Base-by-base conservation (phyloP, 306 rosid species). In the Citrullus colocynthis region DNA sequence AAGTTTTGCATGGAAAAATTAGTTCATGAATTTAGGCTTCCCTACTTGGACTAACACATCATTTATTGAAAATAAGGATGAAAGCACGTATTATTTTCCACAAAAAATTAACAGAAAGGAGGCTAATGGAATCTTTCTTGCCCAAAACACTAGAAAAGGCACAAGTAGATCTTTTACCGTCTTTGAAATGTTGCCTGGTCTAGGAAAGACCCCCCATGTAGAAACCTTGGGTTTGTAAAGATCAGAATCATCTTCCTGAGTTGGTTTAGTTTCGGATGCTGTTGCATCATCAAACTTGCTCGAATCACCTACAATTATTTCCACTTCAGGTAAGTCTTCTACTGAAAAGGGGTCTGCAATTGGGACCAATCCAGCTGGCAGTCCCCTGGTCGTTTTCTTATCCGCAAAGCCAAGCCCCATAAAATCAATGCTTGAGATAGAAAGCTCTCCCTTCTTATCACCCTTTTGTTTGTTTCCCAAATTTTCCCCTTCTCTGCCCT, bases 181-280 rank as follows among this genome's bases (percentile, higher is more conserved):
- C 84, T 88, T 91, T 6, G 98, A 94, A 80, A 94, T 94, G 79
- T 94, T 84, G 85, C 78, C 76, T 4, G 98, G 98, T 78, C 98
- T 89, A 52, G 98, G 98, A 89, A 94, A 94, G 81, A 89, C 94
- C 79, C 96, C 97, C 98, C 98, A 91, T 4, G 97, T 85, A 65
- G 98, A 90, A 82, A 91, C 97, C 86, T 87, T 90, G 36, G 97
- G 97, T 89, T 91, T 89, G 90, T 94, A 91, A 36, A 88, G 48
- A 55, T 88, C 88, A 20, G 88, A 56, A n/a, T 88, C 90, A 11
- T 83, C 84, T 71, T 85, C 87, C 66, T 71, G 85, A 42, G 70
- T 60, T 72, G 81, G 83, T 63, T 86, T 82, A 75, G 85, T 78
- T 74, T 83, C 67, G 1, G 83, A 66, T 79, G 74, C 42, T 32